These are phyloP conservation scores for Triticum aestivum DNA, from an alignment of 176 grass and related monocot species.

Conservation along the genomic window IWGSC_CS_RefSeq_v2.1 NC_057806.1:28396529-28397028, in stretches of 20 bases:
- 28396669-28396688: constrained; percentile 97
- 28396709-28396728: constrained; percentile 74
- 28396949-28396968: neutral
- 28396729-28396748: constrained; percentile 27
- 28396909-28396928: neutral
- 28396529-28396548: constrained; percentile 93
- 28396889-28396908: neutral
- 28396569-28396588: constrained; percentile 1
- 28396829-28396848: neutral
- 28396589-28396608: neutral
- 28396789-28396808: neutral
- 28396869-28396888: neutral
- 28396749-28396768: neutral
- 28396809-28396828: constrained; percentile 11
- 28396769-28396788: neutral
- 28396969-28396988: neutral
- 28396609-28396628: constrained; percentile 26
- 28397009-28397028: constrained; percentile 11
- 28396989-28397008: constrained; percentile 3
- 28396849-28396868: neutral
- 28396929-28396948: neutral
- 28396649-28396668: constrained; percentile 93
- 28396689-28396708: constrained; percentile 97
- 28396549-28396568: neutral
- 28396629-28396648: constrained; percentile 26